Conservation (phyloP, 2,329 filamentous ascomycete genomes). For the Podosphaera leucotricha region DNA sequence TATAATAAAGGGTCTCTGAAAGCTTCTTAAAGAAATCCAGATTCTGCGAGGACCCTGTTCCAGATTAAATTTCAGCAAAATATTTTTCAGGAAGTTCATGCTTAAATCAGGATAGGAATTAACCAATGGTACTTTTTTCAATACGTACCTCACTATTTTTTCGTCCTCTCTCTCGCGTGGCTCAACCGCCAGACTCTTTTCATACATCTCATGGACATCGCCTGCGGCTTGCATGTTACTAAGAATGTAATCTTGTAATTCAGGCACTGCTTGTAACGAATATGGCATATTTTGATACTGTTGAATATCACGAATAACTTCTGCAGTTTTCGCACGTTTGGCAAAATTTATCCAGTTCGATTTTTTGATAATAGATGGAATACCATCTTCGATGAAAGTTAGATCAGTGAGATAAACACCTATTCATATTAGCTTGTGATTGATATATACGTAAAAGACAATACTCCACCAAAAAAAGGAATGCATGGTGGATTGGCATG, state of each 20-base stretch:
- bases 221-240: slow-evolving; percentile 89
- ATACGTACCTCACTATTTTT: slow-evolving; percentile 71
- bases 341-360: slow-evolving; percentile 96
- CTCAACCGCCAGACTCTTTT: slow-evolving; percentile 81
- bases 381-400: slow-evolving; percentile 96
- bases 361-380: slow-evolving; percentile 88
- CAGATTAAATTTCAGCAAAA: slow-evolving; percentile 5
- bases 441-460: neutral
- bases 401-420: slow-evolving; percentile 92
- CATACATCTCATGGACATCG: slow-evolving; percentile 98
- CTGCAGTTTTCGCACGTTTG: slow-evolving; percentile 91
- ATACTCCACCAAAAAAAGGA: slow-evolving; percentile 68
- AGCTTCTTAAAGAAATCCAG: slow-evolving; percentile 27
- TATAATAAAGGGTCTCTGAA: neutral
- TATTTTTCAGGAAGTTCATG: slow-evolving; percentile 8
- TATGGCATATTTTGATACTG: slow-evolving; percentile 99
- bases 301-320: slow-evolving; percentile 95
- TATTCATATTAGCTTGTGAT: slow-evolving; percentile 17
- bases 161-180: slow-evolving; percentile 93
- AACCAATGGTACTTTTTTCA: neutral
- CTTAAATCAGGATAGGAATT: slow-evolving; percentile 5
- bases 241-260: slow-evolving; percentile 89
- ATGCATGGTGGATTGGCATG: slow-evolving; percentile 90
- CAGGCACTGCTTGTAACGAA: slow-evolving; percentile 63
- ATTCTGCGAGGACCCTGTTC: slow-evolving; percentile 33